Conservation (phyloP, 257 asterid genomes). For the Capsicum baccatum region DNA sequence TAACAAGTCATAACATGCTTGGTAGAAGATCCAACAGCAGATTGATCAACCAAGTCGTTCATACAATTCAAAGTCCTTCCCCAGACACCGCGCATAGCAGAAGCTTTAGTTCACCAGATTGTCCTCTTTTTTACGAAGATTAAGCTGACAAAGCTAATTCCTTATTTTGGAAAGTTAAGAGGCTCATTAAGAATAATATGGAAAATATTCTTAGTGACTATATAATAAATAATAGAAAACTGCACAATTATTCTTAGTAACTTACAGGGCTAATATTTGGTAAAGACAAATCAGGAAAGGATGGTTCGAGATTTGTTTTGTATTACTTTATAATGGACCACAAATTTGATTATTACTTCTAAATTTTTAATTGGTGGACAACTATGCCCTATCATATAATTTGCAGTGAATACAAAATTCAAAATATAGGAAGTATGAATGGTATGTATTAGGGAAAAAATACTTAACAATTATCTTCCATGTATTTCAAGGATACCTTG, state of each 20-base stretch:
- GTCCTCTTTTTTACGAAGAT: too few relatives aligned
- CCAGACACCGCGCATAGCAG: too few relatives aligned
- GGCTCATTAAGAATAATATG: too few relatives aligned
- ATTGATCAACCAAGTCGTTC: too few relatives aligned
- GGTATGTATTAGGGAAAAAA: not conserved
- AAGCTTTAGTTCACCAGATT: too few relatives aligned
- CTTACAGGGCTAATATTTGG: conserved; percentile 4
- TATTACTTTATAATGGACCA: not conserved
- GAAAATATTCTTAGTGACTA: too few relatives aligned
- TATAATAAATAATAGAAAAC: not conserved
- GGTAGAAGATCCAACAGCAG: too few relatives aligned
- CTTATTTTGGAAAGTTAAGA: too few relatives aligned
- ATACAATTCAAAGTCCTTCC: too few relatives aligned
- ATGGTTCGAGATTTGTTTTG: not conserved
- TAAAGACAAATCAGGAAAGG: not conserved
- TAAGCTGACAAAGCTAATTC: too few relatives aligned
- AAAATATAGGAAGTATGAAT: not conserved
- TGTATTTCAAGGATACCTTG: not conserved
- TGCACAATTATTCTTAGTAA: not conserved
- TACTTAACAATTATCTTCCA: not conserved
- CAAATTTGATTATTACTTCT: not conserved
- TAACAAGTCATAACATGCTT: too few relatives aligned
- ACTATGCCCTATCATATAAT: not conserved
- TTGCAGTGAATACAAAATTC: not conserved
- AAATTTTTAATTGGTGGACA: not conserved